Evolutionary conservation across 306 rosid genomes (phyloP), one percentile per base, ranked within the genome.

Genomic region (Pterocarpus macrocarpus): DNA sequence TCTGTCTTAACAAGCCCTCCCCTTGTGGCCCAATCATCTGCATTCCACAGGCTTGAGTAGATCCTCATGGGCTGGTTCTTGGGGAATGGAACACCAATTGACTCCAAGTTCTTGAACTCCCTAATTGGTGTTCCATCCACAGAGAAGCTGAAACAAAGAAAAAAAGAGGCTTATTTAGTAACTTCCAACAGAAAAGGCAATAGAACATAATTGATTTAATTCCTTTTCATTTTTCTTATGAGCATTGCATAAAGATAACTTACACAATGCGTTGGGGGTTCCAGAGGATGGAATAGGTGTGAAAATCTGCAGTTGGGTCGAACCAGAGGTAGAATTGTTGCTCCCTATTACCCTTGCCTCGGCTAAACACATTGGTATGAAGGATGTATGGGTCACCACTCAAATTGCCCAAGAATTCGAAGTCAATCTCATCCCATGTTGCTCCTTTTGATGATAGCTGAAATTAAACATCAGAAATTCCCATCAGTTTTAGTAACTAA

Each of bases 21-120:
- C 69, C 94, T 89, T 4, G 97, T 93, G 3, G 97, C 97, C 95
- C 95, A 92, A 13, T 92, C 91, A 76, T 92, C 97, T 0, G 94
- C 97, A 80, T 88, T 89, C 97, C 95, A 92, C 28, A 92, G 69
- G 56, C 91, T 90, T 1, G 97, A 90, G 61, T 89, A 82, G 65
- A 92, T 82, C 36, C 90, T 90, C 95, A 90, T 89, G 5, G 94
- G 78, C 34, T 92, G 97, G 57, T 53, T 84, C 82, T 88, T 92
- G 1, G 92, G 97, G 64, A 83, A 92, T 14, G 95, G 89, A 1
- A 90, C 94, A 13, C 94, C 95, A 3, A 64, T 69, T 0, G 82
- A 63, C 62, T 89, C 92, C 49, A 65, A 69, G 86, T 90, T 92
- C 90, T 87, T 90, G 91, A 90, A 93, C 85, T 85, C 90, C 80